These are phyloP conservation scores for Coniosporium tulheliwenetii DNA, from an alignment of 2,329 filamentous ascomycete species.

Conservation along the genomic window DNA sequence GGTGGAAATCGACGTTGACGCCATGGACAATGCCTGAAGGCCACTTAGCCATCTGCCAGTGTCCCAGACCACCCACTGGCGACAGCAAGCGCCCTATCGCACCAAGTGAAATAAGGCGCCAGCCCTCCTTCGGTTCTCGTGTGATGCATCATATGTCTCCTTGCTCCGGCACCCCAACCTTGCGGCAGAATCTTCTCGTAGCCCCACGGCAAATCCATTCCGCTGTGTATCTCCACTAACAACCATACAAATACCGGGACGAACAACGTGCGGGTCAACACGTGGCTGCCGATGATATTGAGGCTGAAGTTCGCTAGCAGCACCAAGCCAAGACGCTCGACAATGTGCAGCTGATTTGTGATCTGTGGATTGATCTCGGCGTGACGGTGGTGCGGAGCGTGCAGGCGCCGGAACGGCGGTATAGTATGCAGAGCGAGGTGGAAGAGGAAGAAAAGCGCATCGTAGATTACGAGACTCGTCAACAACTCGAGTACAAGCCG, in stretches of 20 bases:
- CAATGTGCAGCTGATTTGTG: constrained; percentile 11
- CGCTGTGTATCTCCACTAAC: constrained; percentile 13
- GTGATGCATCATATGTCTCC: constrained; percentile 11
- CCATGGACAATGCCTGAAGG: no score
- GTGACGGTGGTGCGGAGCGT: constrained; percentile 12
- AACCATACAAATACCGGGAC: constrained; percentile 13
- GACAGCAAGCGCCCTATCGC: constrained; percentile 6
- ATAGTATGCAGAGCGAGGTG: constrained; percentile 11
- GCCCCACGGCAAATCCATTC: constrained; percentile 11
- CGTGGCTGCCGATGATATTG: constrained; percentile 13
- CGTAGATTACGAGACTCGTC: constrained; percentile 11
- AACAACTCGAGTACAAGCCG: constrained; percentile 11
- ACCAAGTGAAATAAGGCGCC: constrained; percentile 13
- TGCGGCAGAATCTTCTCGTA: constrained; percentile 13
- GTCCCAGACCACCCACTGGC: no score
- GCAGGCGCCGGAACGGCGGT: constrained; percentile 6
- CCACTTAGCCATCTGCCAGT: no score
- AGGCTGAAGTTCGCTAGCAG: constrained; percentile 14
- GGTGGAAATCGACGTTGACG: no score
- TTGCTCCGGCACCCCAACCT: constrained; percentile 11
- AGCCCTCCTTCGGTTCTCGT: constrained; percentile 5
- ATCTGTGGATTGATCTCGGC: constrained; percentile 14
- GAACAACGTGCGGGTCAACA: constrained; percentile 13
- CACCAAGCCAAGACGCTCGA: constrained; percentile 11
- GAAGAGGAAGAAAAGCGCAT: constrained; percentile 13